phyloP scores from a whole-genome alignment of 768 basidiomycete genomes.

The Vishniacozyma victoriae region DNA sequence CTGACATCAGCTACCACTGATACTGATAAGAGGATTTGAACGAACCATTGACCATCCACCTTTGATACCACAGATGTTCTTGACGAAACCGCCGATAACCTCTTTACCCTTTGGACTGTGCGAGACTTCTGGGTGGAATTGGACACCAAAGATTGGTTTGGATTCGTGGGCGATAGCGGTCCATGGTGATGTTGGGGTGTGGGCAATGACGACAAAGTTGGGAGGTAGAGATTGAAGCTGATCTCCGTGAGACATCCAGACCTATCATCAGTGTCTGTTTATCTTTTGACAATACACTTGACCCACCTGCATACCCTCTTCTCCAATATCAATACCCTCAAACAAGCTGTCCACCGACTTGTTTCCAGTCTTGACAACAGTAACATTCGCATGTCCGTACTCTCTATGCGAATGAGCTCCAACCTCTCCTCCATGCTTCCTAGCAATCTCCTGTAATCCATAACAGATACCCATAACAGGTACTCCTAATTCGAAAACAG shows the following conservation, averaged over 20 bases:
- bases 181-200: slow-evolving; percentile 78
- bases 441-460: slow-evolving; percentile 93
- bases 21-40: background rate
- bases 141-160: slow-evolving; percentile 89
- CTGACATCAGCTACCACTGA: slow-evolving; percentile 48
- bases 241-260: slow-evolving; percentile 99
- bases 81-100: slow-evolving; percentile 76
- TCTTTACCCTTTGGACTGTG: slow-evolving; percentile 85
- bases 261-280: slow-evolving; percentile 52
- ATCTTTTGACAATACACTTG: background rate
- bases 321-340: slow-evolving; percentile 58
- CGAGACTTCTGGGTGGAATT: slow-evolving; percentile 98
- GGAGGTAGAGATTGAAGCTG: slow-evolving; percentile 75
- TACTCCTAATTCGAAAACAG: slow-evolving; percentile 71
- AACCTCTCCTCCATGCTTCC: slow-evolving; percentile 76
- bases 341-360: slow-evolving; percentile 68
- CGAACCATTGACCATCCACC: slow-evolving; percentile 89
- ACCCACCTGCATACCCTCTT: slow-evolving; percentile 72
- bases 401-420: slow-evolving; percentile 84
- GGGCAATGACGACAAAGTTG: slow-evolving; percentile 80
- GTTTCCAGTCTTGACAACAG: slow-evolving; percentile 60
- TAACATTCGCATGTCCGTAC: slow-evolving; percentile 83
- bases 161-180: slow-evolving; percentile 87
- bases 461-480: slow-evolving; percentile 97
- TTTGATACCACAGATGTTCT: slow-evolving; percentile 74